Percentiles rank a stretch among this genome's conserved stretches.
These are phyloP conservation scores for Ceratobasidium theobromae DNA, from an alignment of 1,284 basidiomycete genomes.

Conservation along the genomic window DNA sequence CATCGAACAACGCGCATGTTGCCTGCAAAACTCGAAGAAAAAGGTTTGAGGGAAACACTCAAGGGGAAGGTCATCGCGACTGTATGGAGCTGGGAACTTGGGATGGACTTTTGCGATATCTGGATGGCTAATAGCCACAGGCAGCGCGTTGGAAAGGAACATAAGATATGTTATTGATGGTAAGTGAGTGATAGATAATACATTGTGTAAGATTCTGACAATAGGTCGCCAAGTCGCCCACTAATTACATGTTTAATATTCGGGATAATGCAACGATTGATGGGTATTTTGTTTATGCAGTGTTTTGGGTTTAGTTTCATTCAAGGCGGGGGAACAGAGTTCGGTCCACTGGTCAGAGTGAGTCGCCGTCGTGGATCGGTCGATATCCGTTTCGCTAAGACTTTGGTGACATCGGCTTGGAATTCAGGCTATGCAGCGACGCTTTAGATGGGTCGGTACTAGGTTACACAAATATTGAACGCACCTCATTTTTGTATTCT, in stretches of 20 bases:
- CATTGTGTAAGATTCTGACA: background rate
- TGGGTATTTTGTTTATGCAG: no score
- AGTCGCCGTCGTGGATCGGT: conserved; percentile 26
- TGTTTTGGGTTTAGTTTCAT: no score
- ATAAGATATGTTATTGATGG: conserved; percentile 13
- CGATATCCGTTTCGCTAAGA: conserved; percentile 17
- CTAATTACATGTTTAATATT: no score
- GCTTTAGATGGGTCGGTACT: background rate
- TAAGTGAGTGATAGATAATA: background rate
- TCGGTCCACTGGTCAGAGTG: background rate
- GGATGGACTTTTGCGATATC: conserved; percentile 19
- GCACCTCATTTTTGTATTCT: conserved; percentile 6
- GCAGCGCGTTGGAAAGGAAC: conserved; percentile 18
- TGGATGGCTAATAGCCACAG: conserved; percentile 25
- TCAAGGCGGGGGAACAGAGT: background rate
- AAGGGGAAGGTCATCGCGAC: conserved; percentile 8
- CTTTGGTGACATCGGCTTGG: background rate
- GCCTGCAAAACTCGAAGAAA: conserved; percentile 3
- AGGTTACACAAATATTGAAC: background rate
- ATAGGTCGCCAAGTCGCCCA: background rate
- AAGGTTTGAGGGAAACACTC: conserved; percentile 1
- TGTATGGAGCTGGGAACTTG: conserved; percentile 31
- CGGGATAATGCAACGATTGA: no score
- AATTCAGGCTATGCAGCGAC: conserved; percentile 7
- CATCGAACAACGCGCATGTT: conserved; percentile 5